Conservation (phyloP, 1,284 basidiomycete genomes). For the Sporisorium exsertum region DNA sequence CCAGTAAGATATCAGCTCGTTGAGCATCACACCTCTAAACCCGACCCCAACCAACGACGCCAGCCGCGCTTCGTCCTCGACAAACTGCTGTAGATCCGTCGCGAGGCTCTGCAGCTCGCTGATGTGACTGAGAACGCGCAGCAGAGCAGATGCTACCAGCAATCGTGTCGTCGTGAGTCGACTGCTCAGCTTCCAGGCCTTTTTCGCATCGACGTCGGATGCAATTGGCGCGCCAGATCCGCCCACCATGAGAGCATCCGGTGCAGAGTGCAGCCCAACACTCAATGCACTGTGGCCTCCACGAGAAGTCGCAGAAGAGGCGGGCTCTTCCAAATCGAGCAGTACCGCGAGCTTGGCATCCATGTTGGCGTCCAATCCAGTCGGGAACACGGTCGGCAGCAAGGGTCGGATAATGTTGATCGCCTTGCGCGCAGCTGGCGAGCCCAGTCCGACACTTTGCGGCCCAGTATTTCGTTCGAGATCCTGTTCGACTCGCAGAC, state of each 20-base stretch:
- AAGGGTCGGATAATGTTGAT: conserved; percentile 54
- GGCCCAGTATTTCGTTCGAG: neutral
- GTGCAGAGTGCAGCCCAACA: conserved; percentile 31
- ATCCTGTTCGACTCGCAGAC: conserved; percentile 20
- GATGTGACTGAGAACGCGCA: conserved; percentile 32
- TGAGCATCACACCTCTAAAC: conserved; percentile 74
- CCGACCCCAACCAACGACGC: conserved; percentile 24
- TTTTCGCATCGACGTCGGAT: neutral
- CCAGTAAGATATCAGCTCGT: conserved; percentile 76
- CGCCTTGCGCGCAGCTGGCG: conserved; percentile 49
- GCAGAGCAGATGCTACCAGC: conserved; percentile 30
- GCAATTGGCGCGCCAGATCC: neutral
- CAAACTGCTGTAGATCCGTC: conserved; percentile 22
- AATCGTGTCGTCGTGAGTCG: conserved; percentile 33
- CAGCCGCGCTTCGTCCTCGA: conserved; percentile 23
- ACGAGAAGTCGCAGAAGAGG: neutral
- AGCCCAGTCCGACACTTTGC: conserved; percentile 19
- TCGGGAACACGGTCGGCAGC: conserved; percentile 52
- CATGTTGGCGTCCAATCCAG: conserved; percentile 32
- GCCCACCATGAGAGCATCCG: conserved; percentile 36
- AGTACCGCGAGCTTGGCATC: conserved; percentile 30
- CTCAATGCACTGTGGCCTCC: conserved; percentile 8
- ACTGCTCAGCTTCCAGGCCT: conserved; percentile 35
- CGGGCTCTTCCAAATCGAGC: conserved; percentile 27
- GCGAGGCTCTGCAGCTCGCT: conserved; percentile 25